Conservation (phyloP, 2,329 filamentous ascomycete genomes). For the Ophiostoma sp. region DNA sequence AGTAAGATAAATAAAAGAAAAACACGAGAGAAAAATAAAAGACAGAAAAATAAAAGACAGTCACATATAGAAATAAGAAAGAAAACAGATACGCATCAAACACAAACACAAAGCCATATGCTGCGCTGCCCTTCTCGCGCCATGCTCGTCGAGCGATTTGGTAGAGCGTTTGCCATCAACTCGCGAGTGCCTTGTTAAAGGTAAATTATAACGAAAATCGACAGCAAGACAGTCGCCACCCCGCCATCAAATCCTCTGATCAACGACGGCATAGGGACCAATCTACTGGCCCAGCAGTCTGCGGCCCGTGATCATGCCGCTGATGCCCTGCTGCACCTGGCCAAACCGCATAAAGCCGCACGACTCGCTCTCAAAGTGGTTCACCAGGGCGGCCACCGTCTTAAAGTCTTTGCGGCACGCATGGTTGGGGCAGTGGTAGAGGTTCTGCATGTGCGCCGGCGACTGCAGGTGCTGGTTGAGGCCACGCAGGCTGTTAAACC, state of each 20-base stretch:
- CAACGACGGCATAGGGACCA: background rate
- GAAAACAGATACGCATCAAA: too few species aligned
- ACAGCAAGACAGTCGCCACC: background rate
- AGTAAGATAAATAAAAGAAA: too few species aligned
- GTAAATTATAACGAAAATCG: too few species aligned
- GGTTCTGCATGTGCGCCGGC: slow-evolving; percentile 32
- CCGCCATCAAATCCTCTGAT: background rate
- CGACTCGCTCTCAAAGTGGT: slow-evolving; percentile 42
- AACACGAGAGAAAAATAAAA: too few species aligned
- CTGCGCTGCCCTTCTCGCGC: too few species aligned
- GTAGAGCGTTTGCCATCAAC: too few species aligned
- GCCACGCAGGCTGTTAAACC: slow-evolving; percentile 35
- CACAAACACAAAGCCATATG: too few species aligned
- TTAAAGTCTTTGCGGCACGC: slow-evolving; percentile 38
- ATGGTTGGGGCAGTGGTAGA: slow-evolving; percentile 41
- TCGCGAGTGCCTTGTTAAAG: too few species aligned
- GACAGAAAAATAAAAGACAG: too few species aligned
- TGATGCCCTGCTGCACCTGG: slow-evolving; percentile 33
- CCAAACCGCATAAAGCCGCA: slow-evolving; percentile 40
- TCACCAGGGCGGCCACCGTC: slow-evolving; percentile 38
- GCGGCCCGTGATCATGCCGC: slow-evolving; percentile 4
- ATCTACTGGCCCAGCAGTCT: slow-evolving; percentile 4
- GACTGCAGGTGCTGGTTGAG: slow-evolving; percentile 54
- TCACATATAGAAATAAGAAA: too few species aligned
- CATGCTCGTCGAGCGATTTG: too few species aligned